Evolutionary conservation across 805 yeast species (phyloP), one percentile per base, ranked within the genome.

Genomic region (Naumovozyma dairenensis): DNA sequence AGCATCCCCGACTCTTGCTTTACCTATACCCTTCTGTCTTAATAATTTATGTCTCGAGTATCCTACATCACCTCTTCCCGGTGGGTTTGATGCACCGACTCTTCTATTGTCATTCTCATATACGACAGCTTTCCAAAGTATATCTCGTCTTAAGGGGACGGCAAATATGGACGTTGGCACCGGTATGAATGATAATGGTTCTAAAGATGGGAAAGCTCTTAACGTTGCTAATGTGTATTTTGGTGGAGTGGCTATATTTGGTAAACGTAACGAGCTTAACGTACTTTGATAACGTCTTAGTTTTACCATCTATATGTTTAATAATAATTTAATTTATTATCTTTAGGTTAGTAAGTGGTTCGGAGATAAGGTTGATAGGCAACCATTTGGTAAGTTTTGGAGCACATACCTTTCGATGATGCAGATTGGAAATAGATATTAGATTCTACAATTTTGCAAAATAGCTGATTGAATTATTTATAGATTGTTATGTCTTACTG

Each of bases 1-100:
- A 38, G 82, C 86, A 61, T 87, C 96, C 65, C 99, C 99, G 35
- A 75, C 80, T 68, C 99, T 78, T 34, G 99, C 99, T 41, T 72
- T 71, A 62, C 99, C 99, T 12, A 84, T 65, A 39, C 97, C 97
- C 62, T 92, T 92, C 62, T 92, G 98, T 20, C 85, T 83, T 25
- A 74, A 67, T 45, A 92, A 65, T 56, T 92, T 92, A 51, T 72
- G 71, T 59, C 93, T 72, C 16, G 94, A 80, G 57, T 73, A 87
- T 39, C 87, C 86, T 60, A 80, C 80, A 47, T 84, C 89, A 24
- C 83, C 72, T 60, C 96, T 79, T 37, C 92, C 84, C 24, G 84
- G 80, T 21, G 92, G 93, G 51, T 79, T 80, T 1, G 84, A 76
- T 1, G 96, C 71, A 28, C 96, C 96, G 8, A 85, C 95, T 58